A percentile compares a stretch with the other conserved stretches of the same genome.
phyloP scores from a whole-genome alignment of 192 early-diverging fungal genomes.

The Coemansia nantahalensis region DNA sequence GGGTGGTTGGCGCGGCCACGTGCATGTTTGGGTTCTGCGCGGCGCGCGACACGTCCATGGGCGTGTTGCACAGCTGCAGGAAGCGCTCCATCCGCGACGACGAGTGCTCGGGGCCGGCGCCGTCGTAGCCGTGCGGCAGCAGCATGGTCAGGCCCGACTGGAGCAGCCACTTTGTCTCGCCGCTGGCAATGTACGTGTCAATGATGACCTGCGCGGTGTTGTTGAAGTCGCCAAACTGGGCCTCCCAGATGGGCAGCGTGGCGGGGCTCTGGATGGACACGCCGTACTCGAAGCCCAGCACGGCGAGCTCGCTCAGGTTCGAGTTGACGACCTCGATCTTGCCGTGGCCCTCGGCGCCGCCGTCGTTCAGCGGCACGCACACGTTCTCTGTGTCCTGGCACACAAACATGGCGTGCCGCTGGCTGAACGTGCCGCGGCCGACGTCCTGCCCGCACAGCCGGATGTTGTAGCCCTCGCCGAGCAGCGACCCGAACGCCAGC shows the following conservation, averaged over 20 bases:
- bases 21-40: constrained; percentile 89
- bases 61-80: constrained; percentile 86
- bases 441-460: constrained; percentile 97
- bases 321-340: constrained; percentile 89
- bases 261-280: constrained; percentile 88
- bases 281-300: constrained; percentile 94
- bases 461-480: constrained; percentile 83
- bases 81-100: constrained; percentile 91
- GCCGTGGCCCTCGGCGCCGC: constrained; percentile 51
- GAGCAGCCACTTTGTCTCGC: constrained; percentile 94
- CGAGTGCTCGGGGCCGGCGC: constrained; percentile 94
- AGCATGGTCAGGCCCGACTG: constrained; percentile 91
- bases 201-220: constrained; percentile 95
- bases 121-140: constrained; percentile 94
- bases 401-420: constrained; percentile 96
- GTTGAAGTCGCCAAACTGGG: constrained; percentile 98
- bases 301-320: constrained; percentile 89
- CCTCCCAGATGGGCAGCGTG: constrained; percentile 92
- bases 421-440: constrained; percentile 96
- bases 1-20: constrained; percentile 88
- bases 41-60: constrained; percentile 60
- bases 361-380: constrained; percentile 80
- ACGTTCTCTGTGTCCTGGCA: constrained; percentile 86
- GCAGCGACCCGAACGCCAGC: constrained; percentile 83
- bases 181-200: constrained; percentile 85